A percentile compares a stretch with the other conserved stretches of the same genome.
Conservation (phyloP, 2,329 filamentous ascomycete species). For the Hyphodiscus sp. region DNA sequence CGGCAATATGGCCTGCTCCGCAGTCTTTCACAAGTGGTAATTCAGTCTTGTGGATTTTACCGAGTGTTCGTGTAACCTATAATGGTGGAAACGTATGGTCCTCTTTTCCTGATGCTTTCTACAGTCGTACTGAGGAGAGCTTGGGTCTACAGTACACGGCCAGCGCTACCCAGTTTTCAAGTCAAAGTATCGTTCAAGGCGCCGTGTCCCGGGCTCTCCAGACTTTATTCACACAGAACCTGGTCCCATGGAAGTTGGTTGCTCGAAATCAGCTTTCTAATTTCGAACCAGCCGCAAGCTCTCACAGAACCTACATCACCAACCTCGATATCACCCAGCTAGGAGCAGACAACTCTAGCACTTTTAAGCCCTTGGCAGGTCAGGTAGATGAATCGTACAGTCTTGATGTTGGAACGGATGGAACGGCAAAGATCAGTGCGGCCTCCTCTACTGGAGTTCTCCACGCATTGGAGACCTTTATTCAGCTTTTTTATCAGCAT, state of each 20-base stretch:
- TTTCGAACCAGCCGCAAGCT: constrained; percentile 53
- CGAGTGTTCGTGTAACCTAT: constrained; percentile 48
- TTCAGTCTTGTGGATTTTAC: constrained; percentile 46
- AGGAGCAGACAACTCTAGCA: constrained; percentile 42
- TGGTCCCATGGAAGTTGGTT: constrained; percentile 75
- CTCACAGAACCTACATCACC: constrained; percentile 44
- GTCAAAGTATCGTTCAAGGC: constrained; percentile 47
- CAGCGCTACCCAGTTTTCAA: constrained; percentile 22
- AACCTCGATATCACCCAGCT: constrained; percentile 59
- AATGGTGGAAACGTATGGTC: constrained; percentile 51
- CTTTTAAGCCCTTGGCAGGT: constrained; percentile 55
- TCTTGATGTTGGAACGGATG: constrained; percentile 51
- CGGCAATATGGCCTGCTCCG: constrained; percentile 53
- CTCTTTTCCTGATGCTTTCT: constrained; percentile 27
- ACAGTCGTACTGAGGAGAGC: constrained; percentile 23
- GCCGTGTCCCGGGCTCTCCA: constrained; percentile 53
- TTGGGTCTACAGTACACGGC: constrained; percentile 16
- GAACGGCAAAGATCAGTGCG: constrained; percentile 57
- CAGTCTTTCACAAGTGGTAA: constrained; percentile 44
- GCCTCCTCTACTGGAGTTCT: constrained; percentile 62
- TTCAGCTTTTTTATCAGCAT: constrained; percentile 73
- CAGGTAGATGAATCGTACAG: constrained; percentile 72
- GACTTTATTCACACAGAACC: constrained; percentile 59
- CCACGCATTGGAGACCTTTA: constrained; percentile 68
- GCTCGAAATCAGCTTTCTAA: constrained; percentile 48